Conservation (phyloP, 768 basidiomycete species). For the Suillus subluteus region DNA sequence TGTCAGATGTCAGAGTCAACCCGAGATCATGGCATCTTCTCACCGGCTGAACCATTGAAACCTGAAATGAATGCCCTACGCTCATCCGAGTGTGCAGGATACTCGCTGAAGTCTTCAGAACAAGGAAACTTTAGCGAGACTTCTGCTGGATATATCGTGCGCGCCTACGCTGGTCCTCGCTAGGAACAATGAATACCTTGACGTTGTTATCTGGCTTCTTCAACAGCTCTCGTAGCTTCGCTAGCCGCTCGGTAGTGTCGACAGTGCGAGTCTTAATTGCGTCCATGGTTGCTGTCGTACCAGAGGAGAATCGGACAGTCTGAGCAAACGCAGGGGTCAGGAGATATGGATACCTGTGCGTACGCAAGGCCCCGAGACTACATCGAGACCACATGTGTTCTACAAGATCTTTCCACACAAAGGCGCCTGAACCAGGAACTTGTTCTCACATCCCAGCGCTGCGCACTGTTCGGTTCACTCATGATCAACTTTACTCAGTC, state of each 20-base stretch:
- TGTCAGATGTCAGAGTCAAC: slow-evolving; percentile 11
- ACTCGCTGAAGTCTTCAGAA: slow-evolving; percentile 83
- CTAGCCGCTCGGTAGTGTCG: slow-evolving; percentile 65
- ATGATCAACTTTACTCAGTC: neutral
- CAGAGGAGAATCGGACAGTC: slow-evolving; percentile 14
- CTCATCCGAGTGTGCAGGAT: slow-evolving; percentile 82
- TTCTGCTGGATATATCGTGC: neutral
- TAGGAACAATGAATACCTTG: slow-evolving; percentile 81
- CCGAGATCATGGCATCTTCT: slow-evolving; percentile 17
- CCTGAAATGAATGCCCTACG: slow-evolving; percentile 89
- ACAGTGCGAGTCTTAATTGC: slow-evolving; percentile 46
- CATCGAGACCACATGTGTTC: slow-evolving; percentile 30
- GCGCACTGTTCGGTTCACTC: slow-evolving; percentile 21
- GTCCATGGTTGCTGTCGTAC: slow-evolving; percentile 38
- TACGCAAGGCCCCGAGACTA: slow-evolving; percentile 13
- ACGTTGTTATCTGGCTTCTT: slow-evolving; percentile 53
- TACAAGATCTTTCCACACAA: neutral
- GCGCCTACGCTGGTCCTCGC: slow-evolving; percentile 88
- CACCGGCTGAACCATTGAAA: slow-evolving; percentile 93
- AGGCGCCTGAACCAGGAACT: slow-evolving; percentile 1
- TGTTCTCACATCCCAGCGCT: slow-evolving; percentile 8
- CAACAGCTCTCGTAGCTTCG: slow-evolving; percentile 73
- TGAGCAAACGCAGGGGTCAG: slow-evolving; percentile 14
- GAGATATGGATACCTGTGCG: slow-evolving; percentile 28
- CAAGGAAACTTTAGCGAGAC: slow-evolving; percentile 5